phyloP scores from a whole-genome alignment of 2,329 filamentous ascomycete species.

The Phyllosticta citriasiana region DNA sequence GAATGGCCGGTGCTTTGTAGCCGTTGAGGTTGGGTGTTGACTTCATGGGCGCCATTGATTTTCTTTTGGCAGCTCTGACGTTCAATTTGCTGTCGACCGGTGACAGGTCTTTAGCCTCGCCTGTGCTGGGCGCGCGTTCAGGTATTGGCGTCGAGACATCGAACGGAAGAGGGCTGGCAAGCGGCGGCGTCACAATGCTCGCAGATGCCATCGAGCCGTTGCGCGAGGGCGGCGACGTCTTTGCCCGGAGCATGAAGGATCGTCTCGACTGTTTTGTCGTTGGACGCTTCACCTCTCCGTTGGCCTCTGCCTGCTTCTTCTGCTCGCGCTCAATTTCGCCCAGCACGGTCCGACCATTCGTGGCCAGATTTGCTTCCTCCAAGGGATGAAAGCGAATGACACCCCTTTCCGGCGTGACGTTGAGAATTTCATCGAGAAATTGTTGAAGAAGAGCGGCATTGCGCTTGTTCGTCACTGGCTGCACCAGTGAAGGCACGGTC shows the following conservation, averaged over 20 bases:
- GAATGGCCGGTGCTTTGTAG: constrained; percentile 20
- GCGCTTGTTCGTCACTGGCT: constrained; percentile 67
- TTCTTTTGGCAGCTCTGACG: constrained; percentile 15
- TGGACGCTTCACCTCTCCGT: constrained; percentile 31
- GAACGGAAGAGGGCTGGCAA: constrained; percentile 25
- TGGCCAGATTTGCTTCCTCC: constrained; percentile 61
- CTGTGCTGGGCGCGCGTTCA: background rate
- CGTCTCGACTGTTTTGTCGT: constrained; percentile 28
- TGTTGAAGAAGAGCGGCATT: constrained; percentile 68
- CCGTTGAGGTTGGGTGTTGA: constrained; percentile 10
- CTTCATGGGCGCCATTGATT: constrained; percentile 6
- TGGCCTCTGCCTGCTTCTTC: constrained; percentile 33
- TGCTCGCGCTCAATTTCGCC: constrained; percentile 55
- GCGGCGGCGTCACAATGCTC: constrained; percentile 21
- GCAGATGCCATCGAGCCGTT: constrained; percentile 21
- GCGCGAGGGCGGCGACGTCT: constrained; percentile 26
- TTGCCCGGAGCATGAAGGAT: constrained; percentile 25
- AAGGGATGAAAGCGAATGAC: constrained; percentile 63
- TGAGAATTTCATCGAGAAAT: constrained; percentile 62
- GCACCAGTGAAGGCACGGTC: constrained; percentile 58
- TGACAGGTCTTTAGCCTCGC: constrained; percentile 8
- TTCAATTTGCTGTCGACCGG: constrained; percentile 15
- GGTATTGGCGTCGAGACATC: constrained; percentile 24
- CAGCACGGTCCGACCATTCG: constrained; percentile 58
- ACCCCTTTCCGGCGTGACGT: constrained; percentile 56